These are phyloP conservation scores for Penicilliopsis zonata DNA, from an alignment of 495 filamentous ascomycete species.

Conservation along the genomic window DNA sequence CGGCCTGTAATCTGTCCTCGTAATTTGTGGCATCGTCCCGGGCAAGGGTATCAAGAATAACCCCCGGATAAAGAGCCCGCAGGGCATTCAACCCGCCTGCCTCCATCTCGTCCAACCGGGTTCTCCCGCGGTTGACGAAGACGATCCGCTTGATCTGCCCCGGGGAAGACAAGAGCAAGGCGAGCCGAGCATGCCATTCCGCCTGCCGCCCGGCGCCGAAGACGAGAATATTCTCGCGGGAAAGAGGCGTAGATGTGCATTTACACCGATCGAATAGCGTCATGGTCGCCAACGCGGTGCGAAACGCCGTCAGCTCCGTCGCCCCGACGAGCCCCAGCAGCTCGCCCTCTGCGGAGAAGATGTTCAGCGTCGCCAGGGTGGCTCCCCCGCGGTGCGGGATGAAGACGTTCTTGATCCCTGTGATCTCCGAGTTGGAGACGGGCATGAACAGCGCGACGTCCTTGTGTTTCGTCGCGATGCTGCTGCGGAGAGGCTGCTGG, in stretches of 20 bases:
- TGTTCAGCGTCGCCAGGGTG: slow-evolving; percentile 60
- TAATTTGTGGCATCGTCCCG: slow-evolving; percentile 16
- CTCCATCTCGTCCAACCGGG: slow-evolving; percentile 26
- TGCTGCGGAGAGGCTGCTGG: slow-evolving; percentile 68
- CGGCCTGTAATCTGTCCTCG: slow-evolving; percentile 10
- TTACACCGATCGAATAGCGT: slow-evolving; percentile 56
- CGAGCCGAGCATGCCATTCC: slow-evolving; percentile 82
- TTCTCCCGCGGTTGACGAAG: slow-evolving; percentile 62
- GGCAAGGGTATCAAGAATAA: slow-evolving; percentile 13
- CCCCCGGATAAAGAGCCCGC: slow-evolving; percentile 11
- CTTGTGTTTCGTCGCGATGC: slow-evolving; percentile 50
- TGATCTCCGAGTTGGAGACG: slow-evolving; percentile 43
- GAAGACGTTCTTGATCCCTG: slow-evolving; percentile 54
- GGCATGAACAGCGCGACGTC: slow-evolving; percentile 89
- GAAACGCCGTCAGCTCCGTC: slow-evolving; percentile 79
- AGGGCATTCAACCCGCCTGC: slow-evolving; percentile 13
- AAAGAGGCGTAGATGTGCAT: no score
- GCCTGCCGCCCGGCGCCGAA: slow-evolving; percentile 86
- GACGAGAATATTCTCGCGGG: slow-evolving; percentile 46
- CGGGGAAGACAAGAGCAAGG: slow-evolving; percentile 49
- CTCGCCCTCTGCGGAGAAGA: slow-evolving; percentile 55
- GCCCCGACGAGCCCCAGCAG: slow-evolving; percentile 75
- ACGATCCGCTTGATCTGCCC: slow-evolving; percentile 54
- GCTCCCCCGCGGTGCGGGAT: slow-evolving; percentile 26
- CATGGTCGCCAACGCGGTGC: slow-evolving; percentile 76